Conservation (phyloP, 306 rosid genomes). For the Ormosia semicastrata region DNA sequence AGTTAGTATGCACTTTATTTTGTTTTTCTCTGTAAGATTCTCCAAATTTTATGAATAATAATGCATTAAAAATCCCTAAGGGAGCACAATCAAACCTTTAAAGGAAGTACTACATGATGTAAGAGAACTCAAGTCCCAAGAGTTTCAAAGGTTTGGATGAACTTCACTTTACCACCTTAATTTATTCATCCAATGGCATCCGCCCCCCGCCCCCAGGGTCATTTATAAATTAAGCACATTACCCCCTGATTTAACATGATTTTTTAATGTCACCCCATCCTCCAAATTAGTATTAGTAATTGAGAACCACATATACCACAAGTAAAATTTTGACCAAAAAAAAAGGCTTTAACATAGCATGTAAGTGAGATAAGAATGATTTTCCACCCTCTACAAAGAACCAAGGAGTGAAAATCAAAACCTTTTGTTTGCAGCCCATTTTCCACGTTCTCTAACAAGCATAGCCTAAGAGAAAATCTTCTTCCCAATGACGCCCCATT, state of each 20-base stretch:
- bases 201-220: no score
- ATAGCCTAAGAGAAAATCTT: not conserved
- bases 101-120: conserved; percentile 4
- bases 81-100: not conserved
- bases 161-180: no score
- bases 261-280: not conserved
- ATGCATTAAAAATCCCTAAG: not conserved
- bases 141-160: not conserved
- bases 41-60: not conserved
- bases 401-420: not conserved
- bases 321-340: no score
- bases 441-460: not conserved
- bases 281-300: not conserved
- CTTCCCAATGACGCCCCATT: not conserved
- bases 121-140: not conserved
- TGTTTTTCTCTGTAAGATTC: not conserved
- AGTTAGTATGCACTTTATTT: not conserved
- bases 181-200: no score
- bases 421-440: not conserved
- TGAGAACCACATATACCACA: not conserved
- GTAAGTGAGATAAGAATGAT: not conserved
- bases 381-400: not conserved
- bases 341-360: not conserved
- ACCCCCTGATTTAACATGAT: not conserved
- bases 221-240: no score